These are phyloP conservation scores for Cantharellus anzutake DNA, from an alignment of 768 basidiomycete genomes.

Conservation along the genomic window DNA sequence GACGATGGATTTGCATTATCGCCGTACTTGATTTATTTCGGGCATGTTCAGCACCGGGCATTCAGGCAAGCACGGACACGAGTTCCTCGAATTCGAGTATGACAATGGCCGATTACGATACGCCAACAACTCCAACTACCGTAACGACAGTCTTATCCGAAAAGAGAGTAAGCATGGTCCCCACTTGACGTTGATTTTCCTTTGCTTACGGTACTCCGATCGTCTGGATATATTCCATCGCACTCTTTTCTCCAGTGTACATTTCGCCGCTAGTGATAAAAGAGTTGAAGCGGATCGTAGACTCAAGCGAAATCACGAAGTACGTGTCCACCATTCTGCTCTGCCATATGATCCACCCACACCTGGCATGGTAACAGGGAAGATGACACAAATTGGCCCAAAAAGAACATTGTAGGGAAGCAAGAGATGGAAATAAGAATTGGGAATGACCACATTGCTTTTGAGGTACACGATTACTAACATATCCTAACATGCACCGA, in stretches of 20 bases:
- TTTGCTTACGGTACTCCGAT: background rate
- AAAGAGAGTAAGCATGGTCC: conserved; percentile 72
- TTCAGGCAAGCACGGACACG: conserved; percentile 93
- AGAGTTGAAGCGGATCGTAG: conserved; percentile 87
- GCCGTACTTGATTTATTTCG: background rate
- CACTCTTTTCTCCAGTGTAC: conserved; percentile 46
- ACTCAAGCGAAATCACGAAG: conserved; percentile 90
- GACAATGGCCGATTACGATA: conserved; percentile 91
- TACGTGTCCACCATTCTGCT: conserved; percentile 19
- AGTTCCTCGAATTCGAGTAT: conserved; percentile 97
- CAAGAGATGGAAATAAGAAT: conserved; percentile 93
- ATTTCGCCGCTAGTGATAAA: conserved; percentile 81
- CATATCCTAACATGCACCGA: background rate
- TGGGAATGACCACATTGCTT: conserved; percentile 90
- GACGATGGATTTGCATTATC: background rate
- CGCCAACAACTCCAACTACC: conserved; percentile 98
- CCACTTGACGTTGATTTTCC: background rate
- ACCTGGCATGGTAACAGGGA: conserved; percentile 37
- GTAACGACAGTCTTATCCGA: conserved; percentile 91
- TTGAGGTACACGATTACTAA: conserved; percentile 44
- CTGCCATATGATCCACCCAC: background rate
- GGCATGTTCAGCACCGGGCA: conserved; percentile 62
- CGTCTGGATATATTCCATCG: background rate
- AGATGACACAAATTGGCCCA: conserved; percentile 97
- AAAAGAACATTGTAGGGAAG: conserved; percentile 97